A percentile compares a stretch with the other conserved stretches of the same genome.
Evolutionary conservation across 805 yeast species (phyloP).

Genomic region (Lachancea mirantina): DNA sequence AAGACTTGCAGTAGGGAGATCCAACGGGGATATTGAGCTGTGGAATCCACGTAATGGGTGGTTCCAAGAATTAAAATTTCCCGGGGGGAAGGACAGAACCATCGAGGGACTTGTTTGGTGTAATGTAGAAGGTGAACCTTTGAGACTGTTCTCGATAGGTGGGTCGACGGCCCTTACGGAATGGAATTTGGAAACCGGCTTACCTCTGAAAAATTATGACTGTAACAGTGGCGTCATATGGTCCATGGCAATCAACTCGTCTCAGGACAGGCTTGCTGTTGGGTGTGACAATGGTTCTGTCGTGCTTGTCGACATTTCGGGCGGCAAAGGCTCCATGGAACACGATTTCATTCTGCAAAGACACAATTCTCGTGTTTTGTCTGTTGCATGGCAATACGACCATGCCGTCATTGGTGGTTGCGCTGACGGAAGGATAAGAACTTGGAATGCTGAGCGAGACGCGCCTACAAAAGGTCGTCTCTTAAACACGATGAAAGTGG

Average conservation of each 20-base stretch:
- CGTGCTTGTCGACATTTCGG: conserved; percentile 74
- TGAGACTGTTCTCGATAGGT: conserved; percentile 85
- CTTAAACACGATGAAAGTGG: conserved; percentile 84
- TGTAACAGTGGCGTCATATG: conserved; percentile 92
- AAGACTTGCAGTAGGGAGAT: conserved; percentile 82
- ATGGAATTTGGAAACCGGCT: conserved; percentile 76
- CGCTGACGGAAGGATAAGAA: conserved; percentile 85
- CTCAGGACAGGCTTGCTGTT: conserved; percentile 62
- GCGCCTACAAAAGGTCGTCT: conserved; percentile 51
- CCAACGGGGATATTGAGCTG: conserved; percentile 91
- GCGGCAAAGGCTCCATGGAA: conserved; percentile 78
- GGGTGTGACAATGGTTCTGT: conserved; percentile 96
- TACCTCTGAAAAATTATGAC: conserved; percentile 69
- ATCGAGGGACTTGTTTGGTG: conserved; percentile 89
- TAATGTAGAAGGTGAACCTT: conserved; percentile 38
- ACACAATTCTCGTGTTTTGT: conserved; percentile 74
- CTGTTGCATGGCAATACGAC: conserved; percentile 67
- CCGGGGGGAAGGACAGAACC: conserved; percentile 77
- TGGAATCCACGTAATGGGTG: conserved; percentile 86
- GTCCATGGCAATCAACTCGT: conserved; percentile 66
- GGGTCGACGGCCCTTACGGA: conserved; percentile 89
- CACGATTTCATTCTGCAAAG: conserved; percentile 70
- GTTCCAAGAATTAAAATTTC: conserved; percentile 67
- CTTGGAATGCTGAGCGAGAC: conserved; percentile 53
- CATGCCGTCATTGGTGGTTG: conserved; percentile 81